Evolutionary conservation across 2,329 filamentous ascomycete genomes (phyloP).

Genomic region (Calonectria crousiana): DNA sequence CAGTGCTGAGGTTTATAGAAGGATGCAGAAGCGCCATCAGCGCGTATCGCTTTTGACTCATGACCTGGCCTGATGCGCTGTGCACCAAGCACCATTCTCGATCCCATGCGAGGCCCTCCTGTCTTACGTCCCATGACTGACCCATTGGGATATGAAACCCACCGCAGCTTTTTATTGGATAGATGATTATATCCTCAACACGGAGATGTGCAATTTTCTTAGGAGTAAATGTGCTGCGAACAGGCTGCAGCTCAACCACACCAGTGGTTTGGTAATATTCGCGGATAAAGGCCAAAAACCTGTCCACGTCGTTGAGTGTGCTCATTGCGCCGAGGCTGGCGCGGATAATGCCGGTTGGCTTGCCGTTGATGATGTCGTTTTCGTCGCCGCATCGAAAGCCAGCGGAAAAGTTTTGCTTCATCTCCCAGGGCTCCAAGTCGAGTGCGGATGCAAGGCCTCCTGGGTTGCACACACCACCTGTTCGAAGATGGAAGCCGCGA

Average conservation of each 20-base stretch:
- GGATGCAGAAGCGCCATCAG: conserved; percentile 89
- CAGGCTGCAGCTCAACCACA: neutral
- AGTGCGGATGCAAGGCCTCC: neutral
- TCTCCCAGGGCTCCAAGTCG: neutral
- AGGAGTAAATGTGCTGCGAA: neutral
- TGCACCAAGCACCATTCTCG: conserved; percentile 97
- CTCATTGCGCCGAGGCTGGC: neutral
- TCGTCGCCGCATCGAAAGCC: neutral
- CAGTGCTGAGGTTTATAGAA: conserved; percentile 75
- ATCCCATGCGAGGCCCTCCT: conserved; percentile 92
- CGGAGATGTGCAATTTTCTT: conserved; percentile 25
- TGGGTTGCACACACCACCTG: neutral
- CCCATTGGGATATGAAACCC: conserved; percentile 77
- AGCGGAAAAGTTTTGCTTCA: neutral
- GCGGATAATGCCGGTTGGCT: neutral
- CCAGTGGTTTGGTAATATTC: neutral
- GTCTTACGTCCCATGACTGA: conserved; percentile 79
- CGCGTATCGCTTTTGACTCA: conserved; percentile 91
- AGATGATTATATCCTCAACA: conserved; percentile 78
- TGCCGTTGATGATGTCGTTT: neutral
- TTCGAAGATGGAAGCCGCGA: neutral
- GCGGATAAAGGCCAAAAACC: neutral
- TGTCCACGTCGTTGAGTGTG: neutral
- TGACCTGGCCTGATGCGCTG: conserved; percentile 82
- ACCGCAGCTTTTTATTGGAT: conserved; percentile 94